Evolutionary conservation across 2,329 filamentous ascomycete genomes (phyloP).

Genomic region (Incumbomyces lentus): DNA sequence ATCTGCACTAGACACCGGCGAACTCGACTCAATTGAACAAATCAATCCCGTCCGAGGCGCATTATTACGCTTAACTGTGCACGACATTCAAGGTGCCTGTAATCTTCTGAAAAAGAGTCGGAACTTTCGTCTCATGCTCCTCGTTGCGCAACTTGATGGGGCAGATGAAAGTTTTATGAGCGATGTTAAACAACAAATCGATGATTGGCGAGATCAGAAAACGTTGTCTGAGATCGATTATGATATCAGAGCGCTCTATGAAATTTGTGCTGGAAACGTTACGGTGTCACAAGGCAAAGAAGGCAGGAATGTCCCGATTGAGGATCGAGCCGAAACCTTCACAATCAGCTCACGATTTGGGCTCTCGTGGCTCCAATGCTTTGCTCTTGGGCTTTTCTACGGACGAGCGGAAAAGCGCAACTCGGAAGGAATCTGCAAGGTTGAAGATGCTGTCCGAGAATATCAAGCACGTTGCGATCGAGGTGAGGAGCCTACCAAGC

Average conservation of each 20-base stretch:
- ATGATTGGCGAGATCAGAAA: slow-evolving; percentile 72
- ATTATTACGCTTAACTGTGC: slow-evolving; percentile 65
- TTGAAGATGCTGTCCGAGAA: slow-evolving; percentile 60
- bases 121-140: slow-evolving; percentile 72
- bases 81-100: slow-evolving; percentile 74
- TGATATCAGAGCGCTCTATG: slow-evolving; percentile 75
- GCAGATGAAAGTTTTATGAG: slow-evolving; percentile 54
- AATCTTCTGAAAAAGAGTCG: slow-evolving; percentile 63
- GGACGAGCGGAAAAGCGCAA: slow-evolving; percentile 49
- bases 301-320: slow-evolving; percentile 50
- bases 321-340: slow-evolving; percentile 73
- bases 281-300: slow-evolving; percentile 66
- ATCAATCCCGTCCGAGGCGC: slow-evolving; percentile 55
- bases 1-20: slow-evolving; percentile 48
- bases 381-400: slow-evolving; percentile 87
- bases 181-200: slow-evolving; percentile 70
- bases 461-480: slow-evolving; percentile 65
- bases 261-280: slow-evolving; percentile 80
- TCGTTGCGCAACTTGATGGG: slow-evolving; percentile 71
- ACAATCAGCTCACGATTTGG: slow-evolving; percentile 73
- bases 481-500: slow-evolving; percentile 54
- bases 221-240: slow-evolving; percentile 80
- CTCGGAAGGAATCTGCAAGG: slow-evolving; percentile 39
- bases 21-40: slow-evolving; percentile 29
- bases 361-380: slow-evolving; percentile 86